Percentiles rank a stretch among this genome's conserved stretches.
Evolutionary conservation across 208 protist species (phyloP).

Genomic region (Leishmania amazonensis): DNA sequence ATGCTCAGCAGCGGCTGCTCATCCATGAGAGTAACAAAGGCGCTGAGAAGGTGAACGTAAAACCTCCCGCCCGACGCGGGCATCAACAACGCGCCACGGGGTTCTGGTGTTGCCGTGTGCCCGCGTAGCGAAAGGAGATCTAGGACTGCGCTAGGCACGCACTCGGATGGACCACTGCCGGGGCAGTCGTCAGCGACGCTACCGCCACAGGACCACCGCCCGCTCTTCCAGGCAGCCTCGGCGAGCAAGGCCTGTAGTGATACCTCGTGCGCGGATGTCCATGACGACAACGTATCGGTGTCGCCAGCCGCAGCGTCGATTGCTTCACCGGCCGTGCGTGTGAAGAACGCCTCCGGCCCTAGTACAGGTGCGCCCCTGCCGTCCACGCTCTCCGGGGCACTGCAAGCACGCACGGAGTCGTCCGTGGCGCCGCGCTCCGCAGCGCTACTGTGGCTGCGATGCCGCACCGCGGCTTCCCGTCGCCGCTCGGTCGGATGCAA

Average conservation of each 20-base stretch:
- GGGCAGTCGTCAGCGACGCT: no score
- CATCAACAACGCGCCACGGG: background rate
- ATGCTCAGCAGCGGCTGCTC: conserved; percentile 18
- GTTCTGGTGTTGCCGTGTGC: background rate
- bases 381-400: background rate
- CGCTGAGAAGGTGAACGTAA: conserved; percentile 28
- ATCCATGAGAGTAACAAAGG: conserved; percentile 27
- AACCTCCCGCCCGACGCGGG: conserved; percentile 1
- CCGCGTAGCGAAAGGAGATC: background rate
- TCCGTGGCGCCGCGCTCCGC: background rate
- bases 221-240: conserved; percentile 56
- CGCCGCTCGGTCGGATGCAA: conserved; percentile 1
- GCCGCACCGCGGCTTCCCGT: background rate
- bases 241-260: conserved; percentile 41
- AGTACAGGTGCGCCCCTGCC: background rate
- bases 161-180: background rate
- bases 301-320: background rate
- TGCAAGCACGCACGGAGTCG: background rate
- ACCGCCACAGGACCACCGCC: conserved; percentile 24
- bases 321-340: background rate
- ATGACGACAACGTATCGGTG: background rate
- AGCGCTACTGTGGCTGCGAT: background rate
- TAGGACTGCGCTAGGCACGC: conserved; percentile 7
- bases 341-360: background rate
- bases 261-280: conserved; percentile 13